Evolutionary conservation across 2,329 filamentous ascomycete genomes (phyloP), one percentile per base, ranked within the genome.

Genomic region (Ambrosiella xylebori): DNA sequence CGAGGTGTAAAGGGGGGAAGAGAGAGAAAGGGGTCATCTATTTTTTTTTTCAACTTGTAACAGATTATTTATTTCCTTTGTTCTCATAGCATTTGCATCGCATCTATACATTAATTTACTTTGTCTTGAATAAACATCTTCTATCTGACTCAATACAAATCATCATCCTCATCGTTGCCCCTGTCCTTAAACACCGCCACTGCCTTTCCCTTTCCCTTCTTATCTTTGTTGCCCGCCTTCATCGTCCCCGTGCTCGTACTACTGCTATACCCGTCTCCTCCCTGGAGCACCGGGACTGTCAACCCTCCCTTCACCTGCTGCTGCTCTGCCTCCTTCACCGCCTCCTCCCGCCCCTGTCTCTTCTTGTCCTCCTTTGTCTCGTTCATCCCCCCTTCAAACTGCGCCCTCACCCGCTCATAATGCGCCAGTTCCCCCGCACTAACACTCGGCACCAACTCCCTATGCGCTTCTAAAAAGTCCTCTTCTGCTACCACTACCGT

Each of bases 341-440:
- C 54, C 55, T 63, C 45, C 61, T 49, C 56, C 52, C 54, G 62
- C 56, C 71, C 54, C 74, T 66, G 41, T 70, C 68, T 65, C 69
- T 71, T 68, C 69, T 76, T 65, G 19, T 52, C 56, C 37, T 44
- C 56, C 56, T 72, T 70, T 27, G 72, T 71, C 4, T 68, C 71
- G 12, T 65, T 66, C 2, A 64, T 63, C 1, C 61, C 67, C 8
- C 84, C 84, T 66, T 98, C 93, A 66, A 98, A 98, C 15, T 81
- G 79, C 15, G 78, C 81, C 44, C 93, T 76, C 5, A 98, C 91
- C 0, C 79, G 74, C 66, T 95, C 87, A 65, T 97, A 98, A 67
- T 98, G 93, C 53, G 85, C 79, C 45, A 98, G 73, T 71, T 98
- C 93, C 62, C 95, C 91, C 9, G 85, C 83, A 66, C 88, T 95